Conservation (phyloP, 768 basidiomycete genomes). For the Lentinula lateritia region DNA sequence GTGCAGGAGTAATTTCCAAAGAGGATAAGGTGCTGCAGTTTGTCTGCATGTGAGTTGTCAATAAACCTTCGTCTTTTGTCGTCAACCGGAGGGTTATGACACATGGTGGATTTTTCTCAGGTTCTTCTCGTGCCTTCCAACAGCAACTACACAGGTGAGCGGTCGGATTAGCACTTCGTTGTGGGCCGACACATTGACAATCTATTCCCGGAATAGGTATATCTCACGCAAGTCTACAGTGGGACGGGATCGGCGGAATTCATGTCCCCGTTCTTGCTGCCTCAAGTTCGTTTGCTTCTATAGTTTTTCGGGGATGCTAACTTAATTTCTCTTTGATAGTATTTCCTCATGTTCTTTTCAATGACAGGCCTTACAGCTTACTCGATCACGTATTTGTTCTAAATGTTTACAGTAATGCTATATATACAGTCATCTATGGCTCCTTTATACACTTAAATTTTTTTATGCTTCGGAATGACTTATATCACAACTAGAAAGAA, state of each 20-base stretch:
- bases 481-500: too few relatives aligned
- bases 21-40: conserved; percentile 59
- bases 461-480: too few relatives aligned
- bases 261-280: conserved; percentile 57
- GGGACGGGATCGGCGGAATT: conserved; percentile 61
- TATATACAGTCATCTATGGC: too few relatives aligned
- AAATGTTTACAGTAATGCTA: conserved; percentile 1
- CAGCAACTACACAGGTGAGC: conserved; percentile 51
- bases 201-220: conserved; percentile 33
- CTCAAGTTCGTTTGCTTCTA: conserved; percentile 30
- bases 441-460: too few relatives aligned
- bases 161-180: not conserved
- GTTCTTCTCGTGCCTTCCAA: conserved; percentile 56
- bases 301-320: conserved; percentile 26
- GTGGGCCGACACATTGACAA: not conserved
- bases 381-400: conserved; percentile 37
- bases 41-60: conserved; percentile 55
- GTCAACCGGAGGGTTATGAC: not conserved
- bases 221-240: conserved; percentile 61
- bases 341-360: conserved; percentile 44
- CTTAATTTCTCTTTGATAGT: conserved; percentile 20
- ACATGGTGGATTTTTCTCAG: conserved; percentile 19
- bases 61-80: not conserved
- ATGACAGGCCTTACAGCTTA: conserved; percentile 48
- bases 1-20: conserved; percentile 36